phyloP scores from a whole-genome alignment of 768 basidiomycete genomes.

The Lactarius sp. region DNA sequence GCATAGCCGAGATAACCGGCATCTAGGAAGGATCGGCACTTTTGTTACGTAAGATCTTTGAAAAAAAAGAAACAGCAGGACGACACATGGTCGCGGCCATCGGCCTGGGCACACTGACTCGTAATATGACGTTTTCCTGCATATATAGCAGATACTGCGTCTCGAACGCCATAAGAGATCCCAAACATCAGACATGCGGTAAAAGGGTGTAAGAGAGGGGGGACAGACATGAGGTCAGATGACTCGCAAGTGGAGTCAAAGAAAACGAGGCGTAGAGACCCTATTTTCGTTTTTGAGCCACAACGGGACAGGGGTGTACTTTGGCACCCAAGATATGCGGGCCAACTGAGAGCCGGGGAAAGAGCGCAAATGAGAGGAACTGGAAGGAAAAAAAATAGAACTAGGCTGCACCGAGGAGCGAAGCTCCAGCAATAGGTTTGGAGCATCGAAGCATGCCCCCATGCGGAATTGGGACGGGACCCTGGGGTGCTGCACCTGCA shows the following conservation, averaged over 20 bases:
- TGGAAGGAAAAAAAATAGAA: conserved; percentile 5
- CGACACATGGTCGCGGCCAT: neutral
- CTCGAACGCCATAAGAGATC: conserved; percentile 19
- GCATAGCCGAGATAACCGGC: neutral
- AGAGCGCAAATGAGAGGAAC: neutral
- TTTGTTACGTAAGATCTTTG: conserved; percentile 3
- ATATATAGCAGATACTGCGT: conserved; percentile 4
- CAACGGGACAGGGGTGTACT: neutral
- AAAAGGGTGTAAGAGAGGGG: conserved; percentile 2
- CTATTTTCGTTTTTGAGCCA: neutral
- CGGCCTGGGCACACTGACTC: neutral
- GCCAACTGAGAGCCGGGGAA: neutral
- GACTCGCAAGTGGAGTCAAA: conserved; percentile 12
- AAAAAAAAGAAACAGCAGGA: conserved; percentile 6
- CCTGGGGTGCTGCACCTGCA: neutral
- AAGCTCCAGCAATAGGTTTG: neutral
- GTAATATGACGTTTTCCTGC: conserved; percentile 17
- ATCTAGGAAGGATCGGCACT: neutral
- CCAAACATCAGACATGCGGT: conserved; percentile 19
- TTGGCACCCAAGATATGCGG: neutral
- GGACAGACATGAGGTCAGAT: conserved; percentile 14
- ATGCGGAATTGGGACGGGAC: neutral
- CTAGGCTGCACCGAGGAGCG: neutral
- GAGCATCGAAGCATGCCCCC: neutral
- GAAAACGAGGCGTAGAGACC: neutral